Conservation (phyloP, 495 filamentous ascomycete species). For the Amniculicola lignicola region DNA sequence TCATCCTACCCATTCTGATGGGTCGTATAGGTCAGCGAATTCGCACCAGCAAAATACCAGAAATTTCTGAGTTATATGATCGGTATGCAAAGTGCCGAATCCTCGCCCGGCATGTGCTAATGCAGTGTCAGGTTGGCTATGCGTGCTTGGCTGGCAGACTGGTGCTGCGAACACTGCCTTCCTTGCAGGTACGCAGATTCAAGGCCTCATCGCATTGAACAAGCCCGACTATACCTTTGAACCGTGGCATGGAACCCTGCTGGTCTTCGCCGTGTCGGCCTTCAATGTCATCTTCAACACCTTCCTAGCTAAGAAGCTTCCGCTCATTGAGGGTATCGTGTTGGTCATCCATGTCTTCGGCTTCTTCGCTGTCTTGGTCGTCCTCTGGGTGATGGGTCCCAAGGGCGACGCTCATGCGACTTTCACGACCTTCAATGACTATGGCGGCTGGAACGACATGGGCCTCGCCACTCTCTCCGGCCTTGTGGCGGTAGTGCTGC, state of each 20-base stretch:
- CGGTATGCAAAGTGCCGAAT: no score
- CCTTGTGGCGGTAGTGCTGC: constrained; percentile 48
- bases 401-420: constrained; percentile 48
- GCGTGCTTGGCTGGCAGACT: constrained; percentile 58
- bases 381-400: constrained; percentile 54
- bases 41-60: constrained; percentile 34
- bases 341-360: constrained; percentile 59
- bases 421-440: constrained; percentile 53
- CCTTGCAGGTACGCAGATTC: constrained; percentile 55
- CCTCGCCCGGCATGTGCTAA: no score
- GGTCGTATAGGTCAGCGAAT: constrained; percentile 23
- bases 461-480: constrained; percentile 56
- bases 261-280: constrained; percentile 51
- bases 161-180: constrained; percentile 53
- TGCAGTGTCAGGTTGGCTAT: constrained; percentile 67
- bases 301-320: constrained; percentile 51
- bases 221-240: constrained; percentile 47
- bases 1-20: no score
- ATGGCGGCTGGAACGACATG: constrained; percentile 53
- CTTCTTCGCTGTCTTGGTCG: constrained; percentile 61
- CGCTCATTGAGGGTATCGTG: constrained; percentile 56
- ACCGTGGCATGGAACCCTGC: constrained; percentile 58
- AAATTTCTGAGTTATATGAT: constrained; percentile 38
- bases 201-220: constrained; percentile 56
- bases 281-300: constrained; percentile 57